These are phyloP conservation scores for Discostella stelligeroides DNA, from an alignment of 108 stramenopile species.

Conservation along the genomic window DNA sequence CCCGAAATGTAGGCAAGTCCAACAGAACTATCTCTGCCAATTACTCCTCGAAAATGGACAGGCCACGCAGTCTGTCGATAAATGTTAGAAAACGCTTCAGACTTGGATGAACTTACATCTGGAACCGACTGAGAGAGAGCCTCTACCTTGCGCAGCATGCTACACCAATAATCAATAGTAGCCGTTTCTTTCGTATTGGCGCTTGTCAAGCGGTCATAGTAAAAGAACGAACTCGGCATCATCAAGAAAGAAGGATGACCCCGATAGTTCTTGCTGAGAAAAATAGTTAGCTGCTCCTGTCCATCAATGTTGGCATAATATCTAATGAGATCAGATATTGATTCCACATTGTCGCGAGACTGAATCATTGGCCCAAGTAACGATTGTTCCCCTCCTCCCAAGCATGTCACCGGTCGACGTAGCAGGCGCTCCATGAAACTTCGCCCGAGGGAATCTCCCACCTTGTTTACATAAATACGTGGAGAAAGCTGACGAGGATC, in stretches of 20 bases:
- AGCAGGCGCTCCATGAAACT: slow-evolving; percentile 72
- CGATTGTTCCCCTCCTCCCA: slow-evolving; percentile 58
- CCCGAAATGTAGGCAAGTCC: slow-evolving; percentile 55
- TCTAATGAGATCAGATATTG: slow-evolving; percentile 56
- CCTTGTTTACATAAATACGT: slow-evolving; percentile 46
- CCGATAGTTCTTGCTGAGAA: slow-evolving; percentile 64
- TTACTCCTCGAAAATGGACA: slow-evolving; percentile 68
- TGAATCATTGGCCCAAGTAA: slow-evolving; percentile 55
- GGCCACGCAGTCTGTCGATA: slow-evolving; percentile 61
- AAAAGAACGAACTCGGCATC: slow-evolving; percentile 70
- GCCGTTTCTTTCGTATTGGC: slow-evolving; percentile 14
- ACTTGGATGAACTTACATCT: background rate
- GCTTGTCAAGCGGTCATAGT: slow-evolving; percentile 62
- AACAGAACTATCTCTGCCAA: slow-evolving; percentile 53
- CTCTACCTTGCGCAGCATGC: slow-evolving; percentile 54
- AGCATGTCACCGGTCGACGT: slow-evolving; percentile 55
- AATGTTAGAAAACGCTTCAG: slow-evolving; percentile 22
- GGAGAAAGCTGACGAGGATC: slow-evolving; percentile 56
- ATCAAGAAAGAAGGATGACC: slow-evolving; percentile 68
- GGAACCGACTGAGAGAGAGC: slow-evolving; percentile 32
- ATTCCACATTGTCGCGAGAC: slow-evolving; percentile 6
- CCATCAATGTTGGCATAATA: slow-evolving; percentile 52
- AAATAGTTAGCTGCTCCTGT: slow-evolving; percentile 52
- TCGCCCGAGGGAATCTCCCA: slow-evolving; percentile 40
- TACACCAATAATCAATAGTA: slow-evolving; percentile 43